Conservation (phyloP, 495 filamentous ascomycete species). For the Aspergillus mulundensis region DNA sequence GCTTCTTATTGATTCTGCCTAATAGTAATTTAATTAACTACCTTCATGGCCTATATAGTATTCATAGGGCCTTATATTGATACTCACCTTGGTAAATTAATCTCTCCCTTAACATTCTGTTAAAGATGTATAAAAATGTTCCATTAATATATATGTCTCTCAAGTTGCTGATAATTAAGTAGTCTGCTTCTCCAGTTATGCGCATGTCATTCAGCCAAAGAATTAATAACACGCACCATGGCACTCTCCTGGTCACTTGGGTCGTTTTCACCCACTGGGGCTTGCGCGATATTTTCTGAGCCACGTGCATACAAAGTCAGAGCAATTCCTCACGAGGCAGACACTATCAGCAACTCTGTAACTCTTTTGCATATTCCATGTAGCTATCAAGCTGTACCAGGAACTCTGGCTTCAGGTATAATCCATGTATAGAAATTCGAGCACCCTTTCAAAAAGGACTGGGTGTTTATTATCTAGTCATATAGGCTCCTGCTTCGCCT, state of each 20-base stretch:
- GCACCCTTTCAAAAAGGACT: conserved; percentile 11
- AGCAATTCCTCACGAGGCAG: background rate
- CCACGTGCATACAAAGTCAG: background rate
- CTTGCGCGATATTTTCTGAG: background rate
- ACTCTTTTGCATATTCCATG: background rate
- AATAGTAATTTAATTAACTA: no score
- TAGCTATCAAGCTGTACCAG: background rate
- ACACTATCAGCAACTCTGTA: background rate
- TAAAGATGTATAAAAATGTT: background rate
- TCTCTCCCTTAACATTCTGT: background rate
- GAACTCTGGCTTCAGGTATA: background rate
- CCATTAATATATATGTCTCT: background rate
- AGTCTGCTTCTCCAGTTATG: background rate
- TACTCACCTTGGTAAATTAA: background rate
- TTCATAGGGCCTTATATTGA: no score
- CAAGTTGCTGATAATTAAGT: background rate
- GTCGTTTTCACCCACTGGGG: background rate
- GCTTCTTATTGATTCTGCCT: no score
- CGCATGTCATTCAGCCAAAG: background rate
- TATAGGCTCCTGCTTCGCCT: background rate
- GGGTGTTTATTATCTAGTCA: conserved; percentile 2
- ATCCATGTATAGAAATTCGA: conserved; percentile 15
- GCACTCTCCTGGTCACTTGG: background rate
- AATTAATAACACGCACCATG: background rate
- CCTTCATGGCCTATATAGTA: no score